Base-by-base conservation (phyloP, 495 filamentous ascomycete species). In the Astrocystis sublimbata region DNA sequence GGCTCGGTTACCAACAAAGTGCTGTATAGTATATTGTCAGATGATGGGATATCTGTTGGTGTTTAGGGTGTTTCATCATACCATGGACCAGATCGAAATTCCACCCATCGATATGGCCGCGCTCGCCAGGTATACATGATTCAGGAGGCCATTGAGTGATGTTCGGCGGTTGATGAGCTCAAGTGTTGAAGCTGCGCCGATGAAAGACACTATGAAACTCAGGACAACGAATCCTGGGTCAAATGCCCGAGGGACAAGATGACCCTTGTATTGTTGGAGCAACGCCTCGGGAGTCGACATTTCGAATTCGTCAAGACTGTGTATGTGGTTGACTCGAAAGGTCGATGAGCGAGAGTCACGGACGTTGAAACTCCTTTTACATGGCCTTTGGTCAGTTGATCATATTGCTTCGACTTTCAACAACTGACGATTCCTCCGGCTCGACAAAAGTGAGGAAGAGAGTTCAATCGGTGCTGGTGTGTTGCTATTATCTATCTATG, bases 1-100 rank as follows among this genome's bases (percentile, higher is more conserved):
- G 4, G 92, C 91, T 19, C 89, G 82, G 64, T 96, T 94, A 28
- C 90, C 91, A 62, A 96, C 88, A 66, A 87, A 96, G 69, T 96
- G 92, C 80, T 80, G 38, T 21, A 52, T 15, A 6, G 17, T 49
- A n/a, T n/a, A 2, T 28, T 30, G 46, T 49, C 23, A 49, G 46
- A 49, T 30, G 23, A 26, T n/a, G 26, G 12, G 30, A 30, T 46
- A 9, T 17, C 6, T 47, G 45, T 49, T 30, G 45, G 45, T 9
- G 24, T 12, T 4, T 12, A 19, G 7, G 45, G 8, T 49, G 8
- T 8, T 17, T 26, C 6, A 35, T 38, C 72, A 57, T 71, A 78
- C 77, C 78, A 83, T 82, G 57, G 73, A 80, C 81, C 81, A 84
- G 60, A 93, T 92, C n/a, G 89, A 85, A 33, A 94, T 83, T 0